These are phyloP conservation scores for Wickerhamomyces queroliae DNA, from an alignment of 805 yeast genomes.

Conservation along the genomic window DNA sequence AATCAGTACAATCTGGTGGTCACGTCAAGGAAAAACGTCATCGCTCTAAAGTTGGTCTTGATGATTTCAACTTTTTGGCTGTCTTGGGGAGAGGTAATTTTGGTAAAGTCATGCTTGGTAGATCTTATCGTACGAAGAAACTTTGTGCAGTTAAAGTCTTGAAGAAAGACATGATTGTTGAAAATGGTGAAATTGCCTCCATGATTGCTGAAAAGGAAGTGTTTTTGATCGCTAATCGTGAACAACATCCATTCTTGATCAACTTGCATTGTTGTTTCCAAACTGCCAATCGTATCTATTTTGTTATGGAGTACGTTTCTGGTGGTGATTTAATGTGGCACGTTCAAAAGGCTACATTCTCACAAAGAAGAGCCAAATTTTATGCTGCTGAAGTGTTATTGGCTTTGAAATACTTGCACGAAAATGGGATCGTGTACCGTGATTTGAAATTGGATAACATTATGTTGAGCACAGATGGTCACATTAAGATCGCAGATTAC, in stretches of 20 bases:
- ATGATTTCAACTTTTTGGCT: slow-evolving; percentile 90
- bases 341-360: slow-evolving; percentile 85
- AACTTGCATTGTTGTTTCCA: slow-evolving; percentile 94
- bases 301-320: slow-evolving; percentile 96
- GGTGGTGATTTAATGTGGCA: slow-evolving; percentile 99
- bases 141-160: slow-evolving; percentile 94
- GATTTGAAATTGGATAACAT: slow-evolving; percentile 95
- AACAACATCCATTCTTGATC: slow-evolving; percentile 87
- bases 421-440: slow-evolving; percentile 92
- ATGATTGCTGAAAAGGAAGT: slow-evolving; percentile 93
- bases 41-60: slow-evolving; percentile 80
- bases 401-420: slow-evolving; percentile 90
- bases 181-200: slow-evolving; percentile 93
- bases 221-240: slow-evolving; percentile 74
- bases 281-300: slow-evolving; percentile 94
- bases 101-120: slow-evolving; percentile 97
- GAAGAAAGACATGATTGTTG: slow-evolving; percentile 92
- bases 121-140: slow-evolving; percentile 73
- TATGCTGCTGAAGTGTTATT: slow-evolving; percentile 95
- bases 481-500: slow-evolving; percentile 93
- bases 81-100: slow-evolving; percentile 98
- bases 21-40: slow-evolving; percentile 25
- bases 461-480: slow-evolving; percentile 83
- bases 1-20: slow-evolving; percentile 9
- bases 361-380: slow-evolving; percentile 89